Evolutionary conservation across 1,284 basidiomycete species (phyloP).

Genomic region (Melanopsichium pennsylvanicum): DNA sequence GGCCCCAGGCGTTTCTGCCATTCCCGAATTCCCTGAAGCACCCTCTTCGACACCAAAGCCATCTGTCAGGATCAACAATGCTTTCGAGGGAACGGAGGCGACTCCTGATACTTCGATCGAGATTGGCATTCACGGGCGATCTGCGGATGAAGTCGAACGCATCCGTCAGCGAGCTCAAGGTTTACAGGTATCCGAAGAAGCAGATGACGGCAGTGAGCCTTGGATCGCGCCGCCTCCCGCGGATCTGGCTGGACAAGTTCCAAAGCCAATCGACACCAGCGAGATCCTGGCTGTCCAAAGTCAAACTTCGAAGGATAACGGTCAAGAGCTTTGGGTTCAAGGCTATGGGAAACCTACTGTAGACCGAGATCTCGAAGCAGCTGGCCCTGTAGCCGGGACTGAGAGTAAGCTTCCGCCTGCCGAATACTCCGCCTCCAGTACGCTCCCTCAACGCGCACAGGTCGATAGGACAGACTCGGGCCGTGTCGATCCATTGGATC

Average conservation of each 20-base stretch:
- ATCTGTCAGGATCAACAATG: conserved; percentile 14
- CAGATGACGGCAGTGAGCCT: conserved; percentile 14
- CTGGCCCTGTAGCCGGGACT: not conserved
- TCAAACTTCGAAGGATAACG: conserved; percentile 7
- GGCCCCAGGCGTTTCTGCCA: conserved; percentile 3
- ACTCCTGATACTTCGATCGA: conserved; percentile 48
- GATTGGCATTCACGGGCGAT: conserved; percentile 48
- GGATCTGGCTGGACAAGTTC: conserved; percentile 29
- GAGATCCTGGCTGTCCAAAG: conserved; percentile 23
- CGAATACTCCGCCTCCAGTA: conserved; percentile 20
- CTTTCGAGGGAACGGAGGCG: conserved; percentile 13
- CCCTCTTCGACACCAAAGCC: conserved; percentile 36
- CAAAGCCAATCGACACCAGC: conserved; percentile 34
- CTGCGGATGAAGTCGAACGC: conserved; percentile 42
- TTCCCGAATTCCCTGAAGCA: conserved; percentile 47
- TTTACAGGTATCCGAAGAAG: conserved; percentile 27
- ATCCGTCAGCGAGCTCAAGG: conserved; percentile 34
- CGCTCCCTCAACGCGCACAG: conserved; percentile 40
- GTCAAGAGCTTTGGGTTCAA: conserved; percentile 38
- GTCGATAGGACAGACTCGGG: conserved; percentile 47
- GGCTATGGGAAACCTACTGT: conserved; percentile 27
- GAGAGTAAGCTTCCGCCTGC: conserved; percentile 12
- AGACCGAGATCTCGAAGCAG: conserved; percentile 23
- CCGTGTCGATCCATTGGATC: conserved; percentile 44
- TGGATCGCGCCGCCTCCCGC: conserved; percentile 28